These are phyloP conservation scores for Pilatotrama ljubarskyi DNA, from an alignment of 768 basidiomycete species.

Conservation along the genomic window DNA sequence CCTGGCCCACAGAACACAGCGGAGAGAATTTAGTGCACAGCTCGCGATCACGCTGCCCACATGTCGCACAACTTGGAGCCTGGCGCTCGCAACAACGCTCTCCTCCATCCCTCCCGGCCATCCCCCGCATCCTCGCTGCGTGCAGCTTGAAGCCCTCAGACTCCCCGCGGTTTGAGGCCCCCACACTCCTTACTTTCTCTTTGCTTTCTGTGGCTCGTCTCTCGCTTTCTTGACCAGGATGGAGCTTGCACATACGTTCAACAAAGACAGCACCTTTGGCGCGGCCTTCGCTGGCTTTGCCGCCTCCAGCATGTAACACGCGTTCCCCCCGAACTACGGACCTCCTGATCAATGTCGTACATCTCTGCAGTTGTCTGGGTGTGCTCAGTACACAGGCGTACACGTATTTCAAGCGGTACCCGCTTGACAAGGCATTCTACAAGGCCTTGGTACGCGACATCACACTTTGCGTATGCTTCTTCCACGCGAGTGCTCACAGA, in stretches of 20 bases:
- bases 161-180: constrained; percentile 7
- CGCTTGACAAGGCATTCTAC: constrained; percentile 50
- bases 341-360: neutral
- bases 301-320: constrained; percentile 40
- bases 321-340: neutral
- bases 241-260: constrained; percentile 11
- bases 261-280: constrained; percentile 53
- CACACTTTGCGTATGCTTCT: neutral
- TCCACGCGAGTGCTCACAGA: neutral
- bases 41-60: constrained; percentile 9
- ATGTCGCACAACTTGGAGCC: constrained; percentile 1
- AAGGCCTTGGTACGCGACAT: constrained; percentile 49
- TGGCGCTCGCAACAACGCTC: neutral
- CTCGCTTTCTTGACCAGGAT: neutral
- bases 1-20: neutral
- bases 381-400: constrained; percentile 54
- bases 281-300: constrained; percentile 62
- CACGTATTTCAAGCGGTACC: constrained; percentile 56
- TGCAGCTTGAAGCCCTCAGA: constrained; percentile 3
- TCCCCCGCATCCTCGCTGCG: constrained; percentile 4
- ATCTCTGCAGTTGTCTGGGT: constrained; percentile 49
- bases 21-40: constrained; percentile 4
- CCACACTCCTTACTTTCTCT: constrained; percentile 16
- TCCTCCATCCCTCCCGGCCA: neutral
- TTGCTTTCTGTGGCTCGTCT: neutral